These are phyloP conservation scores for Cercospora zeina DNA, from an alignment of 2,329 filamentous ascomycete species.

Conservation along the genomic window DNA sequence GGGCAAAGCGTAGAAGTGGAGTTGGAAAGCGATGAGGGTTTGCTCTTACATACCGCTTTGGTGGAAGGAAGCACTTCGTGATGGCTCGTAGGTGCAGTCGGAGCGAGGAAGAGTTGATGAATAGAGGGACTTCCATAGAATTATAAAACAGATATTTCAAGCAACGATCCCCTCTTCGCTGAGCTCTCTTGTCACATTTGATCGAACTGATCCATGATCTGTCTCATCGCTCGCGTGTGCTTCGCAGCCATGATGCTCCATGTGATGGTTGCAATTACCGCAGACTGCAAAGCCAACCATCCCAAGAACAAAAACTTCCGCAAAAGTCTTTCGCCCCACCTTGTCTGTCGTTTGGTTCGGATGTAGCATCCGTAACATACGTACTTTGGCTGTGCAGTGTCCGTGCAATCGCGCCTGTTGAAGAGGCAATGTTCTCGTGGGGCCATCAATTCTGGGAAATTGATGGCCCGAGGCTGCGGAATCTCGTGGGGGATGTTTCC, in stretches of 20 bases:
- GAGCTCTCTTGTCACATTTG: not conserved
- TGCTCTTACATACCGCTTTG: conserved; percentile 54
- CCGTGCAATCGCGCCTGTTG: not conserved
- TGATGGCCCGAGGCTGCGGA: not conserved
- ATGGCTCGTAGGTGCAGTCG: not conserved
- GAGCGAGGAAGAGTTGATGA: not conserved
- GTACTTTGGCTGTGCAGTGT: not conserved
- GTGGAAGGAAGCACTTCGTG: conserved; percentile 39
- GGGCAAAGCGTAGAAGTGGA: conserved; percentile 57
- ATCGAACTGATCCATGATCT: conserved; percentile 8
- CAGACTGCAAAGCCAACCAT: conserved; percentile 8
- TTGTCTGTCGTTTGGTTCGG: not conserved
- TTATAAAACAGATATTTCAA: not conserved
- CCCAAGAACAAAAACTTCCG: not conserved
- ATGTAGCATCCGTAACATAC: conserved; percentile 1
- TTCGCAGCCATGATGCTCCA: conserved; percentile 11
- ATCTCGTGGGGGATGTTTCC: too few species aligned
- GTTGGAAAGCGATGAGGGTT: conserved; percentile 44
- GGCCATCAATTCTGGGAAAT: not conserved
- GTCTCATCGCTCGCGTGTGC: conserved; percentile 8
- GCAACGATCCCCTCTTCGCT: not conserved
- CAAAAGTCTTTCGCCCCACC: not conserved
- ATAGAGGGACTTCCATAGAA: not conserved
- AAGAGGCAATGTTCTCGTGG: not conserved
- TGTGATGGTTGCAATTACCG: not conserved